Base-by-base conservation (phyloP, 352 stramenopile genomes). In the Globisporangium parvum region DNA sequence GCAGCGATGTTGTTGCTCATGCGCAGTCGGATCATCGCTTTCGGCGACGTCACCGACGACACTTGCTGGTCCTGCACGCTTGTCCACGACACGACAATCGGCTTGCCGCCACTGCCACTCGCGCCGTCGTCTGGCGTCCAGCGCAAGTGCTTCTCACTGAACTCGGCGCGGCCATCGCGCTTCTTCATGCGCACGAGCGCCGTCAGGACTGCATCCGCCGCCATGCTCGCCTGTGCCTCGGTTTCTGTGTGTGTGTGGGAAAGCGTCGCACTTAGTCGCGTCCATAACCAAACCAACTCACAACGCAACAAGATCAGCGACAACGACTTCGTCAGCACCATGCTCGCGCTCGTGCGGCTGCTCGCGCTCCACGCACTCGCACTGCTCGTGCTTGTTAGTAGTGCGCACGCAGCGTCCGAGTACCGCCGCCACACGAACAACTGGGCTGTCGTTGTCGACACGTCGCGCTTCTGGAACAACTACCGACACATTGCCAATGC, bases 401-500 rank as follows among this genome's bases (percentile, higher is more conserved):
- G 35, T 53, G 31, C 28, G 63, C 47, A 35, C 33, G 49, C 26
- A 9, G 50, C 28, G 33, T 60, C 72, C 10, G 66, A 70, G 44
- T 87, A 91, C 57, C 69, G 72, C 45, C 81, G 85, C 6, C 85
- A 94, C 57, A 93, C 78, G 1, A 94, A 92, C 57, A 94, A 94
- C 62, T 94, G 85, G 85, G 85, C 85, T 12, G 82, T 94, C 24
- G 80, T 94, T 52, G 85, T 96, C 56, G 90, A 95, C 33, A 97
- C 93, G 31, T 98, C 91, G 71, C 85, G 91, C 73, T 99, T 98
- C 70, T 99, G 87, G 86, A 98, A 96, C 73, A 99, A 99, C 71
- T 99, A 99, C 72, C 87, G 96, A 39, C 96, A 99, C 62, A 88
- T 95, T 17, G 90, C 92, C 18, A 98, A 99, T 73, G 91, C 91